Conservation (phyloP, 805 yeast species). For the Barnettozyma salicaria region DNA sequence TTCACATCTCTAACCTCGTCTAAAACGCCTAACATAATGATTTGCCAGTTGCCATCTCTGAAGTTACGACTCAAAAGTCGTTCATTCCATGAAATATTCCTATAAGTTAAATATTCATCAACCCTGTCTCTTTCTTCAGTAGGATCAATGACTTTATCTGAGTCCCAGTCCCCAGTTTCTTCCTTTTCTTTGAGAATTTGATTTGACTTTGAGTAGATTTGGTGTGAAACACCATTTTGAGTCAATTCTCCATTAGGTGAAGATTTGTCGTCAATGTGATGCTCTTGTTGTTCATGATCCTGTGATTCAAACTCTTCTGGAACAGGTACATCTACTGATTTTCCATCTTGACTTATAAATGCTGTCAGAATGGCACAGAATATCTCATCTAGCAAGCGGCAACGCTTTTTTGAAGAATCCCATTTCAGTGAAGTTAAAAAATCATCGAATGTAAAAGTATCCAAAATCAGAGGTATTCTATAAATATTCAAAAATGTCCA, state of each 20-base stretch:
- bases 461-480: conserved; percentile 56
- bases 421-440: conserved; percentile 43
- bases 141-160: conserved; percentile 8
- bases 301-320: conserved; percentile 25
- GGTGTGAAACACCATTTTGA: conserved; percentile 16
- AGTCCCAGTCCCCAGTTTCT: conserved; percentile 25
- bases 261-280: background rate
- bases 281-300: conserved; percentile 22
- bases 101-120: conserved; percentile 42
- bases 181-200: conserved; percentile 19
- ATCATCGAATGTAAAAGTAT: conserved; percentile 76
- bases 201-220: too few species aligned
- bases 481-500: conserved; percentile 77
- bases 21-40: conserved; percentile 67
- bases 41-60: conserved; percentile 82
- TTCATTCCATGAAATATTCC: conserved; percentile 70
- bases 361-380: conserved; percentile 60
- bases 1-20: conserved; percentile 53
- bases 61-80: conserved; percentile 68
- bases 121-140: conserved; percentile 24
- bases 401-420: conserved; percentile 44
- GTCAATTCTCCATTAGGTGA: background rate
- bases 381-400: conserved; percentile 56
- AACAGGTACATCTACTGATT: conserved; percentile 28
- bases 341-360: conserved; percentile 41